These are phyloP conservation scores for Fusarium decemcellulare DNA, from an alignment of 2,329 filamentous ascomycete genomes.

Conservation along the genomic window DNA sequence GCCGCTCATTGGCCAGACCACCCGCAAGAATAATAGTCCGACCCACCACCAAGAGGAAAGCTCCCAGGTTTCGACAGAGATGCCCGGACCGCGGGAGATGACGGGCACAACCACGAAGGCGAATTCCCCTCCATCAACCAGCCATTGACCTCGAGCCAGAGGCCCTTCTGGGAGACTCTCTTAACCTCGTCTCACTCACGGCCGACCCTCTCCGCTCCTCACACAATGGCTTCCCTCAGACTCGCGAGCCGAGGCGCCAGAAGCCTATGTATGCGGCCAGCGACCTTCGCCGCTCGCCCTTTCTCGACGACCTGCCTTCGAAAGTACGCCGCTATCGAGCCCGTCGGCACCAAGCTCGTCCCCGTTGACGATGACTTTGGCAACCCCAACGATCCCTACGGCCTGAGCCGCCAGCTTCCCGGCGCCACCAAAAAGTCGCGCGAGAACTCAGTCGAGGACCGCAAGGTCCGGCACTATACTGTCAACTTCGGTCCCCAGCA, in stretches of 20 bases:
- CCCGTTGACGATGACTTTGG: slow-evolving; percentile 76
- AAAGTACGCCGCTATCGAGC: slow-evolving; percentile 71
- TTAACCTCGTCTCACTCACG: slow-evolving; percentile 47
- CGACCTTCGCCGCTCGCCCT: slow-evolving; percentile 63
- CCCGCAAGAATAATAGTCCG: slow-evolving; percentile 52
- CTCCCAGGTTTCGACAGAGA: slow-evolving; percentile 49
- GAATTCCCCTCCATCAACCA: slow-evolving; percentile 49
- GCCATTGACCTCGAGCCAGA: slow-evolving; percentile 56
- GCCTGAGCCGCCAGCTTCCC: slow-evolving; percentile 59
- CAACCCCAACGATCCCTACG: slow-evolving; percentile 65
- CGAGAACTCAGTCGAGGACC: slow-evolving; percentile 67
- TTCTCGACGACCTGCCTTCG: slow-evolving; percentile 77
- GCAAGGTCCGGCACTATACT: slow-evolving; percentile 98
- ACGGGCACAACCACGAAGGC: slow-evolving; percentile 51
- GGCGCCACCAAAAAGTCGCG: slow-evolving; percentile 61
- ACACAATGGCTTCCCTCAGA: slow-evolving; percentile 80
- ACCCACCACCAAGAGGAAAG: slow-evolving; percentile 49
- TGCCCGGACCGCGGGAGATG: slow-evolving; percentile 48
- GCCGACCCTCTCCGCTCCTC: slow-evolving; percentile 43
- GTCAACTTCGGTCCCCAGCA: slow-evolving; percentile 99
- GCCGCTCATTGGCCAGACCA: slow-evolving; percentile 46
- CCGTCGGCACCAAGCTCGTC: slow-evolving; percentile 71
- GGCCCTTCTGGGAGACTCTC: slow-evolving; percentile 51
- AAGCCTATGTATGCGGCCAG: slow-evolving; percentile 72
- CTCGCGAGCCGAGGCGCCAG: slow-evolving; percentile 80